Evolutionary conservation across 352 stramenopile genomes (phyloP).

Genomic region (Phytophthora colocasiae): DNA sequence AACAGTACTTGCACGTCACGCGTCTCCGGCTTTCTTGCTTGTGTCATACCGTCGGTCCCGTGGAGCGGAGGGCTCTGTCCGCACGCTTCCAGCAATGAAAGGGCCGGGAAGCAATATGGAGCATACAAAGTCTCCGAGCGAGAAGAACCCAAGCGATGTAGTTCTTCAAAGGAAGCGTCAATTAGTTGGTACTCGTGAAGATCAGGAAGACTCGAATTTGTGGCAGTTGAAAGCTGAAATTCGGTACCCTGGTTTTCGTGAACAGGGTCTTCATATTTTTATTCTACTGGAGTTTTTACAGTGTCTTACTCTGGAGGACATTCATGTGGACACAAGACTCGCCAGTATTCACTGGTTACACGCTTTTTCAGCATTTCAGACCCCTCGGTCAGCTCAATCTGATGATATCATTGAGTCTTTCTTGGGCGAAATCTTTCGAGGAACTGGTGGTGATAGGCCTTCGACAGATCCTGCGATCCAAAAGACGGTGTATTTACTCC

Average conservation of each 20-base stretch:
- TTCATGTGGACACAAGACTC: background rate
- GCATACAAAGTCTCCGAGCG: too few species aligned
- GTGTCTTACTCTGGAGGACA: slow-evolving; percentile 7
- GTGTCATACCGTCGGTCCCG: slow-evolving; percentile 47
- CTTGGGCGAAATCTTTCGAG: background rate
- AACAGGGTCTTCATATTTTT: slow-evolving; percentile 24
- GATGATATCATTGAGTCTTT: slow-evolving; percentile 14
- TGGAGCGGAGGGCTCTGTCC: background rate
- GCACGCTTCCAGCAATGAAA: background rate
- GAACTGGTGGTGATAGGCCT: background rate
- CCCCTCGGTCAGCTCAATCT: background rate
- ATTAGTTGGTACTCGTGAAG: background rate
- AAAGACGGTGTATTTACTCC: slow-evolving; percentile 8
- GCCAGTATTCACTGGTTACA: slow-evolving; percentile 13
- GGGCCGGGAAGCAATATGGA: background rate
- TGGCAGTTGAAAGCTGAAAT: slow-evolving; percentile 1
- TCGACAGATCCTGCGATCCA: background rate
- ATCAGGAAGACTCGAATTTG: background rate
- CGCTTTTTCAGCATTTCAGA: slow-evolving; percentile 2
- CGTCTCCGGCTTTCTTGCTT: slow-evolving; percentile 40
- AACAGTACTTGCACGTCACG: slow-evolving; percentile 36
- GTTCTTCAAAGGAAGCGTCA: background rate
- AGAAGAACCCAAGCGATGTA: background rate
- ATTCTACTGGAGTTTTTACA: slow-evolving; percentile 29
- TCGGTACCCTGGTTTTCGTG: background rate